phyloP scores from a whole-genome alignment of 2,329 filamentous ascomycete species.

The Diaporthe citrichinensis region DNA sequence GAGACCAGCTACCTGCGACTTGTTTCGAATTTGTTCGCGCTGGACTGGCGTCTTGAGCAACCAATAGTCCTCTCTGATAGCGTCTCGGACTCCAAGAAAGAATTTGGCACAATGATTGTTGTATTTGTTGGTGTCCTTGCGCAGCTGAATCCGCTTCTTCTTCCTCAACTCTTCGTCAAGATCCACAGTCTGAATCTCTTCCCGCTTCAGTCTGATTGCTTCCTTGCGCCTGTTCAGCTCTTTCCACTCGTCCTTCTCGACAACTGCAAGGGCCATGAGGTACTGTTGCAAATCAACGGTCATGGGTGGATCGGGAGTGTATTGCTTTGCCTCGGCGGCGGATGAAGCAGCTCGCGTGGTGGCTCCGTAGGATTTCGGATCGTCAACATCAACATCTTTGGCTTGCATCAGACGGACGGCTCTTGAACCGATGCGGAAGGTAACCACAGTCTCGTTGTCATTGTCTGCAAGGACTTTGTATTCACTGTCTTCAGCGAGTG shows the following conservation, averaged over 20 bases:
- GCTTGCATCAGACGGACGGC: conserved; percentile 36
- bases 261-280: conserved; percentile 12
- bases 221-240: not conserved
- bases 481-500: not conserved
- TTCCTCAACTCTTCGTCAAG: not conserved
- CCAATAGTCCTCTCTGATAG: conserved; percentile 18
- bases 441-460: not conserved
- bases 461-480: not conserved
- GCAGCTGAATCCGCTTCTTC: not conserved
- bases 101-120: not conserved
- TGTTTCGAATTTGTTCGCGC: not conserved
- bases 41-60: not conserved
- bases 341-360: conserved; percentile 23
- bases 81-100: not conserved
- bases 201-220: not conserved
- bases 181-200: not conserved
- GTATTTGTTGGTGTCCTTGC: not conserved
- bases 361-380: conserved; percentile 1
- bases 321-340: not conserved
- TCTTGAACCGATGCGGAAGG: conserved; percentile 9
- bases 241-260: conserved; percentile 18
- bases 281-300: conserved; percentile 35
- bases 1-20: not conserved
- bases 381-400: conserved; percentile 35
- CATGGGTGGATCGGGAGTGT: conserved; percentile 6